Evolutionary conservation across 2,329 filamentous ascomycete genomes (phyloP).

Genomic region (Ceratocystis ficicola): DNA sequence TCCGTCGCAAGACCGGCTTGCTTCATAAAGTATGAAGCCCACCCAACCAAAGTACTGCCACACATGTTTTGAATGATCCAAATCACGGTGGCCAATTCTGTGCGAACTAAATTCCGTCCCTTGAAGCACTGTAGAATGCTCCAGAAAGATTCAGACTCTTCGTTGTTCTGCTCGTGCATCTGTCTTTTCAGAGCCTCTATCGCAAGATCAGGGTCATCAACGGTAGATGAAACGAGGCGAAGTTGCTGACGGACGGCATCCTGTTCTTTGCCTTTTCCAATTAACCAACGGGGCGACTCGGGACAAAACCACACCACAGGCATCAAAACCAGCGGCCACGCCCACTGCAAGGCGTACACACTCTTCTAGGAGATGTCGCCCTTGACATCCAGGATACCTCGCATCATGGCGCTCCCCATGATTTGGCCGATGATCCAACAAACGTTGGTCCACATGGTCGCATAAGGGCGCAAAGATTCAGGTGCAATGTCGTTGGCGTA

Average conservation of each 20-base stretch:
- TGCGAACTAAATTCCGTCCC: constrained; percentile 32
- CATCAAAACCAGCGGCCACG: constrained; percentile 33
- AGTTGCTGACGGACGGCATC: constrained; percentile 26
- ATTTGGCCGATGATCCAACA: constrained; percentile 35
- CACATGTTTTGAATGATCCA: constrained; percentile 28
- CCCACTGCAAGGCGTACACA: constrained; percentile 37
- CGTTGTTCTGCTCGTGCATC: constrained; percentile 14
- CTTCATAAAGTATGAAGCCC: constrained; percentile 31
- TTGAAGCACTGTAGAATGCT: constrained; percentile 35
- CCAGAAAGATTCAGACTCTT: constrained; percentile 25
- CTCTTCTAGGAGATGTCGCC: constrained; percentile 34
- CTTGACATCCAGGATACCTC: constrained; percentile 28
- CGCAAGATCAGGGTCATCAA: constrained; percentile 26
- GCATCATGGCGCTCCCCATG: constrained; percentile 32
- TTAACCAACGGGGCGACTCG: constrained; percentile 36
- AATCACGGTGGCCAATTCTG: constrained; percentile 30
- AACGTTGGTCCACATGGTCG: constrained; percentile 34
- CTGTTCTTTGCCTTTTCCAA: constrained; percentile 31
- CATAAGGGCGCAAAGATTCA: constrained; percentile 29
- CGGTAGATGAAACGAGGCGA: constrained; percentile 25
- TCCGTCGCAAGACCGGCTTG: constrained; percentile 28
- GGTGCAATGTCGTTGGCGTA: constrained; percentile 34
- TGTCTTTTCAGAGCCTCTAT: constrained; percentile 23
- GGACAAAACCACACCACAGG: constrained; percentile 29
- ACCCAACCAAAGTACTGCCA: constrained; percentile 28